phyloP scores from a whole-genome alignment of 495 filamentous ascomycete species.

The Podospora sp. region DNA sequence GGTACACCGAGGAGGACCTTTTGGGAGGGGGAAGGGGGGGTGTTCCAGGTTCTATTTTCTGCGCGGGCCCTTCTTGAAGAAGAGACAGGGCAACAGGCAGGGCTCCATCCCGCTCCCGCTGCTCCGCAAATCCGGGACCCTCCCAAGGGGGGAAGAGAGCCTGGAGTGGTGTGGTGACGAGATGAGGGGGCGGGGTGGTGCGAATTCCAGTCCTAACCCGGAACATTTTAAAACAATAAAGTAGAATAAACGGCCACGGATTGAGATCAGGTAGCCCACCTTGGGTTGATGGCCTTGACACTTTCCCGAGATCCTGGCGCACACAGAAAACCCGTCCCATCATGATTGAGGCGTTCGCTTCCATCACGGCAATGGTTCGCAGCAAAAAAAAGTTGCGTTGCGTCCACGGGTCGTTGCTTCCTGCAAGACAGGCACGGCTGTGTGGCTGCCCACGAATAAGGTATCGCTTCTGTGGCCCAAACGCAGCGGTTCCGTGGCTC shows the following conservation, averaged over 20 bases:
- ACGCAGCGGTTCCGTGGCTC: conserved; percentile 1
- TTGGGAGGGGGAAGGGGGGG: no score
- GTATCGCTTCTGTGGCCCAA: neutral
- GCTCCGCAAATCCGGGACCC: neutral
- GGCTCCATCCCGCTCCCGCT: neutral
- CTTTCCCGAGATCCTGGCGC: neutral
- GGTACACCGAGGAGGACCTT: no score
- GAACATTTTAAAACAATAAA: neutral
- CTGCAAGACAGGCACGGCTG: neutral
- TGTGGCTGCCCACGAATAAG: no score
- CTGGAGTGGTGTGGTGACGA: neutral
- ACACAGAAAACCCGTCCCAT: neutral
- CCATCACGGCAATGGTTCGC: neutral
- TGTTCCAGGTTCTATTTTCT: neutral
- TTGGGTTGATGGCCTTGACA: neutral
- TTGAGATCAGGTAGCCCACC: no score
- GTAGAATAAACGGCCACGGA: no score
- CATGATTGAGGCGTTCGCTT: neutral
- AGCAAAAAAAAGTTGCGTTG: neutral
- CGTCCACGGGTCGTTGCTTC: no score
- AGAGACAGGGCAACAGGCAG: neutral
- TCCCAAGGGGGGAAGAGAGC: neutral
- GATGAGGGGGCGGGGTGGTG: neutral
- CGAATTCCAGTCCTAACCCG: neutral
- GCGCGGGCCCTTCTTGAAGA: neutral